phyloP scores from a whole-genome alignment of 805 yeast genomes.

The Saccharomycopsis fibuligera region DNA sequence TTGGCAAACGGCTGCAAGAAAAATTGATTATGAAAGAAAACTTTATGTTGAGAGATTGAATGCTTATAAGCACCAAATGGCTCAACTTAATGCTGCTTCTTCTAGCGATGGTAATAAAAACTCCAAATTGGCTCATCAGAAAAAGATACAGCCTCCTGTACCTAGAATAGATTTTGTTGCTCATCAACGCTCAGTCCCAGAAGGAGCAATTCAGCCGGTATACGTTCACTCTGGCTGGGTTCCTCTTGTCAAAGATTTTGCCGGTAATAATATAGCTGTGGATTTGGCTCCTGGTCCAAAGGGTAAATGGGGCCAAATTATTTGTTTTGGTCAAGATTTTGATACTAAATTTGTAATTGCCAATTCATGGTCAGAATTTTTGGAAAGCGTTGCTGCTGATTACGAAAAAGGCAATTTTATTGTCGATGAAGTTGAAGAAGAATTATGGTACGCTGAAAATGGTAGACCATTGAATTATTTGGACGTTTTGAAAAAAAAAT shows the following conservation, averaged over 20 bases:
- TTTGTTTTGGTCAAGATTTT: constrained; percentile 88
- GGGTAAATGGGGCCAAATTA: constrained; percentile 88
- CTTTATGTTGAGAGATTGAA: constrained; percentile 20
- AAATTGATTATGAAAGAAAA: constrained; percentile 27
- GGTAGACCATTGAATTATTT: constrained; percentile 56
- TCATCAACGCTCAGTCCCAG: constrained; percentile 66
- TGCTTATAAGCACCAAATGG: constrained; percentile 20
- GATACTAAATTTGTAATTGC: constrained; percentile 87
- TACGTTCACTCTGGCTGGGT: constrained; percentile 91
- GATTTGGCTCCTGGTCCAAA: constrained; percentile 78
- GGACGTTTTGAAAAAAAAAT: constrained; percentile 33
- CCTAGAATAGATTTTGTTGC: constrained; percentile 28
- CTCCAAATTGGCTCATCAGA: constrained; percentile 12
- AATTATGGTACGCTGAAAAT: constrained; percentile 55
- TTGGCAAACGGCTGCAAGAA: constrained; percentile 73
- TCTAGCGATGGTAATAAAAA: constrained; percentile 24
- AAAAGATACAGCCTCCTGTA: constrained; percentile 19
- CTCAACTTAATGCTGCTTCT: constrained; percentile 24
- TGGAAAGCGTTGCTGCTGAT: constrained; percentile 77
- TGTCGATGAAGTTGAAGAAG: constrained; percentile 59
- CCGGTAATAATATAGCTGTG: constrained; percentile 87
- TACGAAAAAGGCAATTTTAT: constrained; percentile 77
- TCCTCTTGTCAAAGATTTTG: constrained; percentile 81
- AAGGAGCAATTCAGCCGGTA: constrained; percentile 60
- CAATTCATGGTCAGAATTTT: constrained; percentile 82